Percentiles rank a stretch among this genome's conserved stretches.
These are phyloP conservation scores for Neonothopanus nambi DNA, from an alignment of 1,284 basidiomycete species.

Conservation along the genomic window DNA sequence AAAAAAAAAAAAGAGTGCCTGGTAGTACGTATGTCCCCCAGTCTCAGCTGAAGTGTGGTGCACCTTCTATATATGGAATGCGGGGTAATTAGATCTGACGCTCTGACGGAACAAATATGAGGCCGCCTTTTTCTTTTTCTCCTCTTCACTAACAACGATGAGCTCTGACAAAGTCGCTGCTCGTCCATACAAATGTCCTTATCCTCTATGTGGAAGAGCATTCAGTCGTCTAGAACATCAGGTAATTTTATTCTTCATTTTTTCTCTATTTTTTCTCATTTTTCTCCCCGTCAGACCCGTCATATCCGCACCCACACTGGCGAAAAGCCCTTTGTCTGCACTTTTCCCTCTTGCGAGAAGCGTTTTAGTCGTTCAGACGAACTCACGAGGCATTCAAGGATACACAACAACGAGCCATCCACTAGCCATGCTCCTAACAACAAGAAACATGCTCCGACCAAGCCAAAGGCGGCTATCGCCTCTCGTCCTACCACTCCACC, in stretches of 20 bases:
- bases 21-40: too few species aligned
- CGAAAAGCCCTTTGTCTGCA: slow-evolving; percentile 95
- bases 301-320: slow-evolving; percentile 98
- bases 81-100: too few species aligned
- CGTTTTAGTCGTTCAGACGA: slow-evolving; percentile 97
- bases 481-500: too few species aligned
- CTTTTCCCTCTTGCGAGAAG: slow-evolving; percentile 94
- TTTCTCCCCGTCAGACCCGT: slow-evolving; percentile 79
- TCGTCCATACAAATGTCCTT: slow-evolving; percentile 94
- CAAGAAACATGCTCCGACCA: slow-evolving; percentile 29
- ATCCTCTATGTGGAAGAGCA: slow-evolving; percentile 85
- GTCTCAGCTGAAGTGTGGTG: too few species aligned
- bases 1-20: too few species aligned
- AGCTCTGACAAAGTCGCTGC: slow-evolving; percentile 55
- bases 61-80: too few species aligned
- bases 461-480: slow-evolving; percentile 30
- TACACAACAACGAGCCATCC: slow-evolving; percentile 68
- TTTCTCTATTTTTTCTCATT: slow-evolving; percentile 20
- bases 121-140: background rate
- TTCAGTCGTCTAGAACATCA: slow-evolving; percentile 94
- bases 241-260: slow-evolving; percentile 44
- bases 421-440: slow-evolving; percentile 27
- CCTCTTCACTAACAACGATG: background rate
- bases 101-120: too few species aligned
- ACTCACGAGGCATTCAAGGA: slow-evolving; percentile 93